These are phyloP conservation scores for Citrus trifoliata DNA, from an alignment of 345 rosid species.

Conservation along the genomic window DNA sequence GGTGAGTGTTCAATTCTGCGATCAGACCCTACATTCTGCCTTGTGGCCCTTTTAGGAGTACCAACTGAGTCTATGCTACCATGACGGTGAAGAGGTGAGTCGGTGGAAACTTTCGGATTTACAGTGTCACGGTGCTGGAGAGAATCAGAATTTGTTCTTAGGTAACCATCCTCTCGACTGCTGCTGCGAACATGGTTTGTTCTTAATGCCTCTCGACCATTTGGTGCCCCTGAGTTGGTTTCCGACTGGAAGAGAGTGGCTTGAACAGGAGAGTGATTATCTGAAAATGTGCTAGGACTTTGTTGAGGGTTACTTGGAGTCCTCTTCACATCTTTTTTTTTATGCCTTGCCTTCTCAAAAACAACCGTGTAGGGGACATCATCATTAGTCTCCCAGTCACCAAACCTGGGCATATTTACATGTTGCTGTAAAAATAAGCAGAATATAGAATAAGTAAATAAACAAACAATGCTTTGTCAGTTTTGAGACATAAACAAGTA, in stretches of 20 bases:
- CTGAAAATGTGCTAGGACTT: not conserved
- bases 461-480: not conserved
- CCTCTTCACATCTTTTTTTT: not conserved
- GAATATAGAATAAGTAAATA: not conserved
- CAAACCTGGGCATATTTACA: slow-evolving; percentile 27
- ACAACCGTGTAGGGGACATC: slow-evolving; percentile 30
- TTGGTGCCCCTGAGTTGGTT: not conserved
- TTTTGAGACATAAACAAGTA: not conserved
- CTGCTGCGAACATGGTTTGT: not conserved
- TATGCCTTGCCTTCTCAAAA: slow-evolving; percentile 28
- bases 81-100: not conserved
- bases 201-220: slow-evolving; percentile 4
- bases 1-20: slow-evolving; percentile 11
- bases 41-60: not conserved
- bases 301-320: slow-evolving; percentile 3
- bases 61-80: slow-evolving; percentile 8
- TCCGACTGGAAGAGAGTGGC: slow-evolving; percentile 6
- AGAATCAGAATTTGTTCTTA: not conserved
- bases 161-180: slow-evolving; percentile 5
- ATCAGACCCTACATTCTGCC: slow-evolving; percentile 6
- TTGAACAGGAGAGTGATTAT: slow-evolving; percentile 3
- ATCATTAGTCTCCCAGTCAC: slow-evolving; percentile 28
- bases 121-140: not conserved
- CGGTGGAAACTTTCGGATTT: not conserved
- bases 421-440: slow-evolving; percentile 15